These are phyloP conservation scores for Boeremia exigua DNA, from an alignment of 2,329 filamentous ascomycete genomes.

Conservation along the genomic window DNA sequence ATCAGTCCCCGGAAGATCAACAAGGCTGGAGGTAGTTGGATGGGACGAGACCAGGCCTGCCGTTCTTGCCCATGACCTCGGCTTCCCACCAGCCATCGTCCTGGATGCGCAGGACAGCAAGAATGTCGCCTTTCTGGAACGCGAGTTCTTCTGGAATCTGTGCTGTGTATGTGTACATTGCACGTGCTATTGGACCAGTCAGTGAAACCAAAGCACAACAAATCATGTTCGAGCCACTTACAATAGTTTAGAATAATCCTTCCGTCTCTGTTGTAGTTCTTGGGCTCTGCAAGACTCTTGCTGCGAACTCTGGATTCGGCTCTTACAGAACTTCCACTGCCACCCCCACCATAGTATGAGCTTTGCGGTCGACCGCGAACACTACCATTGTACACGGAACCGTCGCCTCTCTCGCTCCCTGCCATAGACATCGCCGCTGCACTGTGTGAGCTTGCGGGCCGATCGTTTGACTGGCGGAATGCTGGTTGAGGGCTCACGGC, in stretches of 20 bases:
- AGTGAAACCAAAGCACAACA: neutral
- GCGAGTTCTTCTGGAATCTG: conserved; percentile 94
- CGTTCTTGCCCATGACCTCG: conserved; percentile 74
- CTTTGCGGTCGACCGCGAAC: conserved; percentile 49
- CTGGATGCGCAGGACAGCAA: conserved; percentile 87
- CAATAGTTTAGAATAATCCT: conserved; percentile 90
- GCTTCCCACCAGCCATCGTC: conserved; percentile 99
- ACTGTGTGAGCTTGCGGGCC: conserved; percentile 55
- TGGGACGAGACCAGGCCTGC: conserved; percentile 65
- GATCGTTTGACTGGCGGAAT: conserved; percentile 55
- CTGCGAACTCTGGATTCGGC: conserved; percentile 63
- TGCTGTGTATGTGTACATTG: conserved; percentile 91
- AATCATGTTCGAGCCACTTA: conserved; percentile 60
- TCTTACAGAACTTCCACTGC: conserved; percentile 35
- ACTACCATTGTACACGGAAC: conserved; percentile 35
- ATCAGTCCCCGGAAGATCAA: conserved; percentile 25
- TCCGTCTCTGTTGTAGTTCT: conserved; percentile 85
- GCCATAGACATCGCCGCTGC: conserved; percentile 55
- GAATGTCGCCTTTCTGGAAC: conserved; percentile 89
- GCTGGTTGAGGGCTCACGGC: conserved; percentile 61
- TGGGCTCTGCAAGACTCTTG: conserved; percentile 86
- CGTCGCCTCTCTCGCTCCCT: conserved; percentile 45
- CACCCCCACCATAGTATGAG: conserved; percentile 50
- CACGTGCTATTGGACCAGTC: conserved; percentile 69
- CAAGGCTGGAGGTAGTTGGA: conserved; percentile 71